phyloP scores from a whole-genome alignment of 345 rosid genomes.

The Lepidium africanum region DNA sequence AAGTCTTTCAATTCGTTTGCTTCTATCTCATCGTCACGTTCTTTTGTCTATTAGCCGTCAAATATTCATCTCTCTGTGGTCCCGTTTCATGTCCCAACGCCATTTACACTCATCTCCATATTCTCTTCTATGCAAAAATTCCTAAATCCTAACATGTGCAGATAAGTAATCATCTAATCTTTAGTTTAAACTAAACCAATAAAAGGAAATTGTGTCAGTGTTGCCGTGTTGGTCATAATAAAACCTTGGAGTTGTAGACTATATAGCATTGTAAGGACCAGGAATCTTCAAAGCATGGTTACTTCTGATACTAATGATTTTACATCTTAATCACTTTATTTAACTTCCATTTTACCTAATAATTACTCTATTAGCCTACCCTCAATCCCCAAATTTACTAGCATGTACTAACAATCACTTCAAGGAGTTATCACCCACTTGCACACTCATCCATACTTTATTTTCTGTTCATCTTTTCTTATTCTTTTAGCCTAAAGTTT shows the following conservation, averaged over 20 bases:
- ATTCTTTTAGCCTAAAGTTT: too few relatives aligned
- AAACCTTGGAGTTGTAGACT: neutral
- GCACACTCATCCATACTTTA: neutral
- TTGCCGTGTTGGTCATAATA: constrained; percentile 19
- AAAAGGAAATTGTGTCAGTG: neutral
- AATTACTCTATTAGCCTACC: constrained; percentile 32
- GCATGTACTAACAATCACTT: neutral
- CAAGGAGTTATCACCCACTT: neutral
- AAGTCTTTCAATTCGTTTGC: neutral
- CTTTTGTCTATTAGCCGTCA: constrained; percentile 27
- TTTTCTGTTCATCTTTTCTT: too few relatives aligned
- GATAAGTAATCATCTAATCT: constrained; percentile 5
- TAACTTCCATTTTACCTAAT: neutral
- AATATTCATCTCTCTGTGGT: constrained; percentile 20
- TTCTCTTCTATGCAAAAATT: neutral
- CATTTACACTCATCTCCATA: constrained; percentile 11
- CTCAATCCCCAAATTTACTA: constrained; percentile 25
- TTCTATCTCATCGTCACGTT: constrained; percentile 20
- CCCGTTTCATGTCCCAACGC: constrained; percentile 25
- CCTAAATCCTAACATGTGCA: neutral
- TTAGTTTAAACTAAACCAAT: neutral
- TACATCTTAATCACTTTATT: neutral
- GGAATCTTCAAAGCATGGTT: constrained; percentile 28
- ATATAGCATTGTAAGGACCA: constrained; percentile 8
- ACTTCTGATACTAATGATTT: neutral